phyloP scores from a whole-genome alignment of 139 green algal species.

The Chlorella sp. region DNA sequence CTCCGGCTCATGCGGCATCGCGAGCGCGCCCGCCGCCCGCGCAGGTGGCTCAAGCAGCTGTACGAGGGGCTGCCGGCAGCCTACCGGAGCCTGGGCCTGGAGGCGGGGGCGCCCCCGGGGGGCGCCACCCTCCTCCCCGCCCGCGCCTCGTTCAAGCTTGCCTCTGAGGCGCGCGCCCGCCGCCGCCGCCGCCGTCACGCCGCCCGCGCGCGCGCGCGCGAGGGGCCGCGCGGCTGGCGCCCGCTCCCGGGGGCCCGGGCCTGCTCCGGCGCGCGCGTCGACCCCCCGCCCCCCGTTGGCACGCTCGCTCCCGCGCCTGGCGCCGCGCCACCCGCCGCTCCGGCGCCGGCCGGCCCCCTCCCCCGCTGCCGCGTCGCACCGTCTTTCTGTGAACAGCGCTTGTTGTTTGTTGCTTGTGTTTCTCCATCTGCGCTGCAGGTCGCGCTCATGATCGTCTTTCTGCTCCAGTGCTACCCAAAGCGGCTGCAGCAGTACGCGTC shows the following conservation, averaged over 20 bases:
- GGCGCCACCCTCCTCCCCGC: constrained; percentile 40
- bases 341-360: background rate
- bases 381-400: constrained; percentile 3
- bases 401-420: too few relatives aligned
- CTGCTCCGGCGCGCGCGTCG: background rate
- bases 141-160: constrained; percentile 81
- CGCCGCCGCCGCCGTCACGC: too few relatives aligned
- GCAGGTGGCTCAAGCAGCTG: background rate
- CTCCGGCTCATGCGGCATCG: background rate
- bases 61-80: background rate
- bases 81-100: background rate
- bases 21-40: background rate
- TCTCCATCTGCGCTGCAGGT: constrained; percentile 21
- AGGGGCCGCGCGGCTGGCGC: constrained; percentile 77
- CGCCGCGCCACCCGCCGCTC: background rate
- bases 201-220: too few relatives aligned
- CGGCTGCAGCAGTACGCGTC: constrained; percentile 24
- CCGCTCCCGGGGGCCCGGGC: background rate
- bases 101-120: constrained; percentile 1
- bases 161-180: too few relatives aligned
- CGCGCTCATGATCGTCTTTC: constrained; percentile 36
- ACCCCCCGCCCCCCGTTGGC: background rate
- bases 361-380: background rate
- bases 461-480: constrained; percentile 33
- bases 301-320: background rate